Conservation (phyloP, 495 filamentous ascomycete species). For the Neurospora tetrasperma region DNA sequence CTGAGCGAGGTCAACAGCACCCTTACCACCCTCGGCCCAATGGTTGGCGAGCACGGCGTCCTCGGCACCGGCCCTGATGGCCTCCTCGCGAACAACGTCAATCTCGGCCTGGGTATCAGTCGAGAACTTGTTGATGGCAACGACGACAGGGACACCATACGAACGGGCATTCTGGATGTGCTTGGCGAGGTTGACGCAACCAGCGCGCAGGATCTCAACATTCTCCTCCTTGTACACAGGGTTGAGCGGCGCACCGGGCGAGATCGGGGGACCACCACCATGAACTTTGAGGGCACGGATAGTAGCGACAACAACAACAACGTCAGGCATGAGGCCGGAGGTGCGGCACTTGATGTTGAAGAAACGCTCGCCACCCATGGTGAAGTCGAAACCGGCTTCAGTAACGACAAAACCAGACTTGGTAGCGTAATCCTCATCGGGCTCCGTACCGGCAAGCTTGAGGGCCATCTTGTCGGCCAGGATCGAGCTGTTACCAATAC, state of each 20-base stretch:
- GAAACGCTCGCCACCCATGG: constrained; percentile 98
- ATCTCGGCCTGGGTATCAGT: constrained; percentile 93
- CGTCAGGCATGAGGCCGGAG: constrained; percentile 83
- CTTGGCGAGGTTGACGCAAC: constrained; percentile 89
- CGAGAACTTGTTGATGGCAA: constrained; percentile 92
- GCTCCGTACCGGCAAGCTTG: constrained; percentile 91
- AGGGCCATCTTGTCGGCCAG: constrained; percentile 91
- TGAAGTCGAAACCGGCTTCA: constrained; percentile 97
- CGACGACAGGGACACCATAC: constrained; percentile 91
- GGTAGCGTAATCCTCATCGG: constrained; percentile 75
- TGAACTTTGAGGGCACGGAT: constrained; percentile 94
- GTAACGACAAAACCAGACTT: constrained; percentile 95
- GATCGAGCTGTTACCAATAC: constrained; percentile 89
- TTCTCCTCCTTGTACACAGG: constrained; percentile 90
- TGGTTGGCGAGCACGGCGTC: constrained; percentile 92
- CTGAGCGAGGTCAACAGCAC: constrained; percentile 82
- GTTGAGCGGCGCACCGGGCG: constrained; percentile 68
- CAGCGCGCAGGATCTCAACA: constrained; percentile 75
- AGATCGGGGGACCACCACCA: constrained; percentile 86
- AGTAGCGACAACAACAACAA: constrained; percentile 90
- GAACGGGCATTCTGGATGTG: constrained; percentile 80
- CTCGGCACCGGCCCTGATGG: constrained; percentile 83
- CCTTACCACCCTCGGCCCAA: constrained; percentile 92
- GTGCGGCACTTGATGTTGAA: constrained; percentile 99
- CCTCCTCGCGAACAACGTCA: constrained; percentile 76